These are phyloP conservation scores for Globisporangium yorkense DNA, from an alignment of 352 stramenopile species.

Conservation along the genomic window DNA sequence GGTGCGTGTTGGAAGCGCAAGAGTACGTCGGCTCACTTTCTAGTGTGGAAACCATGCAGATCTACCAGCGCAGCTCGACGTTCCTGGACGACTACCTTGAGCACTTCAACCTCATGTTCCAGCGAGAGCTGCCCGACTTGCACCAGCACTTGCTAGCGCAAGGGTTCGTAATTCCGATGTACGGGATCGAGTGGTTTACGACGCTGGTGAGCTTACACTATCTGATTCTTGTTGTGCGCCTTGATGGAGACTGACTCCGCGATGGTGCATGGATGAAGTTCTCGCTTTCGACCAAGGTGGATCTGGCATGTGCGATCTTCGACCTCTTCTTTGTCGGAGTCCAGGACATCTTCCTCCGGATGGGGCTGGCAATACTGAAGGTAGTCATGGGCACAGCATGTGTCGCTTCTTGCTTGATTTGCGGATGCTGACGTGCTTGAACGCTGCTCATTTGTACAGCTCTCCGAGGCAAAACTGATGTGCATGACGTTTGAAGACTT, in stretches of 20 bases:
- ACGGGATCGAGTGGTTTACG: conserved; percentile 87
- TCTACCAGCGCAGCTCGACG: conserved; percentile 78
- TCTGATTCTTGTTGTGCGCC: not conserved
- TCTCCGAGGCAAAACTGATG: conserved; percentile 74
- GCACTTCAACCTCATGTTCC: conserved; percentile 79
- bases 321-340: conserved; percentile 82
- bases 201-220: conserved; percentile 39
- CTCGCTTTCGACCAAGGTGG: conserved; percentile 75
- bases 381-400: conserved; percentile 6
- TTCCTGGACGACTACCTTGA: conserved; percentile 82
- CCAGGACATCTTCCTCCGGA: conserved; percentile 75
- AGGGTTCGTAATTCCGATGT: conserved; percentile 77
- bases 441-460: conserved; percentile 7
- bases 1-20: too few species aligned
- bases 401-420: not conserved
- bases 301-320: conserved; percentile 77
- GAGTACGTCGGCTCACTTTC: not conserved
- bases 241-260: not conserved
- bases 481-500: conserved; percentile 84
- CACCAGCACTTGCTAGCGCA: conserved; percentile 51
- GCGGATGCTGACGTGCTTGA: not conserved
- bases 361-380: conserved; percentile 76
- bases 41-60: conserved; percentile 14
- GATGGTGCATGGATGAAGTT: conserved; percentile 24
- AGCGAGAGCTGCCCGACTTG: conserved; percentile 57